Conservation (phyloP, 257 asterid genomes). For the Leptodermis oblonga region DNA sequence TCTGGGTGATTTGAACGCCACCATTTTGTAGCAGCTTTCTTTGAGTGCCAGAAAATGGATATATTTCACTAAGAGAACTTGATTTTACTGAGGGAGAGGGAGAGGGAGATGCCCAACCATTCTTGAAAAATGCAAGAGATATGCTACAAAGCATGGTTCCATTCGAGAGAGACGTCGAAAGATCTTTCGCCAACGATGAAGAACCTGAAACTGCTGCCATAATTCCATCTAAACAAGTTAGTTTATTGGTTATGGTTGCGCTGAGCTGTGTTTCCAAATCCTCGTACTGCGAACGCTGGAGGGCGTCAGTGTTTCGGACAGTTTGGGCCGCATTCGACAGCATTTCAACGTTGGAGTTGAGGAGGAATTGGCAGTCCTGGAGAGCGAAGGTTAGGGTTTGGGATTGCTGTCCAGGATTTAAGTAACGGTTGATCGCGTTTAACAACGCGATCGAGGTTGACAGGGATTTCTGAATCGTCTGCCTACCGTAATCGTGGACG, state of each 20-base stretch:
- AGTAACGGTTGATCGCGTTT: conserved; percentile 6
- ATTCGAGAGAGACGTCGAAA: conserved; percentile 17
- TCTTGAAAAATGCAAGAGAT: conserved; percentile 29
- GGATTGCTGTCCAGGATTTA: not conserved
- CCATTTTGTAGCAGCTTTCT: conserved; percentile 16
- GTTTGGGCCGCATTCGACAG: conserved; percentile 5
- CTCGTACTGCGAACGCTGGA: conserved; percentile 7
- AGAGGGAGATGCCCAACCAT: conserved; percentile 26
- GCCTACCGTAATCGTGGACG: conserved; percentile 22
- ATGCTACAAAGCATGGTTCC: conserved; percentile 30
- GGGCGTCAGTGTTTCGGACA: not conserved
- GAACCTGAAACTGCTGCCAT: conserved; percentile 6
- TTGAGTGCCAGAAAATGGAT: not conserved
- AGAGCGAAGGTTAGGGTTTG: conserved; percentile 18
- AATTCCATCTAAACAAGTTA: conserved; percentile 32
- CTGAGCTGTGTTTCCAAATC: conserved; percentile 23
- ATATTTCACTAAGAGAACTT: conserved; percentile 1
- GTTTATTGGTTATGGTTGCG: conserved; percentile 26
- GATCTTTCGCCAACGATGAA: not conserved
- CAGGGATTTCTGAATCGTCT: conserved; percentile 16
- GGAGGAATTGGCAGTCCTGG: conserved; percentile 30
- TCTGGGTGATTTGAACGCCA: conserved; percentile 17
- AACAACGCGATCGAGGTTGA: conserved; percentile 14
- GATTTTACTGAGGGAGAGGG: not conserved
- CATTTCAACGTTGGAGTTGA: conserved; percentile 12